Evolutionary conservation across 352 stramenopile genomes (phyloP), one percentile per base, ranked within the genome.

Genomic region (Pythium apleroticum): DNA sequence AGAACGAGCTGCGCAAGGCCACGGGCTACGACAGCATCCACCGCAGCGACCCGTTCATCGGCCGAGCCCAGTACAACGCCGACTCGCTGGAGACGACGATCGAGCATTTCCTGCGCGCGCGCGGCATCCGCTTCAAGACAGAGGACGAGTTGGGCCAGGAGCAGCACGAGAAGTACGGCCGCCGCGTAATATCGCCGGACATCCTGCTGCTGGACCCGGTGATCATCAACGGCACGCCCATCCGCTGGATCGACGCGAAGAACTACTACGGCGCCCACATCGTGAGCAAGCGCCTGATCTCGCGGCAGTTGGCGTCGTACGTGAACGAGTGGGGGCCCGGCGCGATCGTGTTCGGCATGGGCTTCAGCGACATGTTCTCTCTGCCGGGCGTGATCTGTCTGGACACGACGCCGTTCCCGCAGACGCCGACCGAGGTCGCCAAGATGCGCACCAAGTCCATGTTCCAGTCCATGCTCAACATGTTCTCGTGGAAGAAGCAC

Each of bases 251-350:
- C 63, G 86, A 95, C 56, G 86, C 86, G 39, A 95, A 95, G 71
- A 95, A 95, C 69, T 95, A 93, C 63, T 95, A 95, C 65, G 86
- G 86, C 33, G 84, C 86, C n/a, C 86, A 95, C 71, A 93, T 95
- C 57, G 86, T 95, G 46, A 92, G 84, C 69, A 95, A 95, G 76
- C 77, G 82, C 1, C 63, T 93, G 45, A 93, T 95, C 70, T 86
- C 84, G 28, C 89, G 88, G 31, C 86, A 95, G 56, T 66, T 95
- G 12, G 73, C 73, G 48, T 90, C 84, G 37, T 95, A 95, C 66
- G 84, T 95, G 17, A 95, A 93, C 64, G 86, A 95, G 71, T 95
- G 86, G 86, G 86, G 86, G 3, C 86, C 86, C 0, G 86, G 86
- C 8, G 86, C 86, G 24, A 91, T 95, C 52, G 84, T 95, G 45